A percentile compares a stretch with the other conserved stretches of the same genome.
These are phyloP conservation scores for Teratosphaeria viscida DNA, from an alignment of 2,329 filamentous ascomycete genomes.

Conservation along the genomic window DNA sequence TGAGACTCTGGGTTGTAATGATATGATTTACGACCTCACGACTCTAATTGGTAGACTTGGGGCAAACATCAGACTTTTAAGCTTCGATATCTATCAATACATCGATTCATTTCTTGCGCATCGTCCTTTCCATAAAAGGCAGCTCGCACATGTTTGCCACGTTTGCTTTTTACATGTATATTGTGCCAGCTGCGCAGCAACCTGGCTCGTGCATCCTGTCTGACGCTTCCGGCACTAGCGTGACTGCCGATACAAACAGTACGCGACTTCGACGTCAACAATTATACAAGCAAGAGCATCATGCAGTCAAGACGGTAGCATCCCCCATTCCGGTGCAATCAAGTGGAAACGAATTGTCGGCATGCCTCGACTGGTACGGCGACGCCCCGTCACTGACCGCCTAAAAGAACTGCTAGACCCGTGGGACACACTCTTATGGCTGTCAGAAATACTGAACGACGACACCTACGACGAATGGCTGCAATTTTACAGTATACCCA, in stretches of 20 bases:
- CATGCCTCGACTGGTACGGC: constrained; percentile 75
- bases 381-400: constrained; percentile 67
- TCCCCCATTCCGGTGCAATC: neutral
- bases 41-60: neutral
- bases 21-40: neutral
- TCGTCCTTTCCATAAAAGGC: neutral
- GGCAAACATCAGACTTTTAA: neutral
- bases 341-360: neutral
- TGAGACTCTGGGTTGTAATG: neutral
- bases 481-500: constrained; percentile 60
- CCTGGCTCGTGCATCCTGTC: neutral
- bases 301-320: neutral
- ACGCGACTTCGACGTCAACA: neutral
- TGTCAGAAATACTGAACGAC: constrained; percentile 86
- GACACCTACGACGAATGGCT: constrained; percentile 76
- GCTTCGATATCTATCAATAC: neutral
- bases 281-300: neutral
- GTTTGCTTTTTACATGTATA: neutral
- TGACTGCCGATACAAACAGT: neutral
- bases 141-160: neutral
- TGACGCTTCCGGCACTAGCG: neutral
- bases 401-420: constrained; percentile 73
- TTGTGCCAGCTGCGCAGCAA: neutral
- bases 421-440: constrained; percentile 79
- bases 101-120: neutral